Conservation (phyloP, 108 stramenopile genomes). For the Bacterosira constricta region DNA sequence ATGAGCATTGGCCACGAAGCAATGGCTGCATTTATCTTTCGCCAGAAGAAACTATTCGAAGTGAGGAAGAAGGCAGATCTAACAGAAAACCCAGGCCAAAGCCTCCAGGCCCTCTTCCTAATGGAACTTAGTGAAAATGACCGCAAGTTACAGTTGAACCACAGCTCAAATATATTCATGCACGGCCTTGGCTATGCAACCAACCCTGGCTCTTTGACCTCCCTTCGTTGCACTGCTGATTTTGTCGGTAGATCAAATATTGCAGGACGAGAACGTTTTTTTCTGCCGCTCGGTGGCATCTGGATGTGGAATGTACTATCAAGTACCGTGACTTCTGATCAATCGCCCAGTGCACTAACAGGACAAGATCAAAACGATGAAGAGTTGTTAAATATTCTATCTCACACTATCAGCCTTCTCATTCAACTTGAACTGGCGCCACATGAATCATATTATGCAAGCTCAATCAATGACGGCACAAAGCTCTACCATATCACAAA, state of each 20-base stretch:
- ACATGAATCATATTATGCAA: conserved; percentile 16
- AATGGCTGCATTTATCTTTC: conserved; percentile 61
- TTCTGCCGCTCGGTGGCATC: conserved; percentile 57
- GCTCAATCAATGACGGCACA: conserved; percentile 48
- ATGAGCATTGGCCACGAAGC: conserved; percentile 72
- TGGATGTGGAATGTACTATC: conserved; percentile 83
- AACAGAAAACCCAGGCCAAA: neutral
- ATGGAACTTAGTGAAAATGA: conserved; percentile 23
- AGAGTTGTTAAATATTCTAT: conserved; percentile 49
- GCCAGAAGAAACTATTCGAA: conserved; percentile 49
- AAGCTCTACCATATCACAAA: conserved; percentile 84
- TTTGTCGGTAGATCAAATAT: conserved; percentile 13
- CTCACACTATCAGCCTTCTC: conserved; percentile 48
- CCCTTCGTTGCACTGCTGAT: conserved; percentile 34
- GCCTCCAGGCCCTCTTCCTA: conserved; percentile 28
- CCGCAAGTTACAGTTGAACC: conserved; percentile 26
- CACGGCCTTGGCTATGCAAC: neutral
- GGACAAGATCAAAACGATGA: conserved; percentile 26
- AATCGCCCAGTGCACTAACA: neutral
- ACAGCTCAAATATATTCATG: conserved; percentile 32
- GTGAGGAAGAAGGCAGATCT: neutral
- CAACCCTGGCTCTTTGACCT: conserved; percentile 6
- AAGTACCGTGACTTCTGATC: conserved; percentile 23
- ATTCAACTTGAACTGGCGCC: conserved; percentile 55
- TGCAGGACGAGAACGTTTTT: conserved; percentile 1